These are phyloP conservation scores for Aureobasidium sp. DNA, from an alignment of 2,329 filamentous ascomycete genomes.

Conservation along the genomic window DNA sequence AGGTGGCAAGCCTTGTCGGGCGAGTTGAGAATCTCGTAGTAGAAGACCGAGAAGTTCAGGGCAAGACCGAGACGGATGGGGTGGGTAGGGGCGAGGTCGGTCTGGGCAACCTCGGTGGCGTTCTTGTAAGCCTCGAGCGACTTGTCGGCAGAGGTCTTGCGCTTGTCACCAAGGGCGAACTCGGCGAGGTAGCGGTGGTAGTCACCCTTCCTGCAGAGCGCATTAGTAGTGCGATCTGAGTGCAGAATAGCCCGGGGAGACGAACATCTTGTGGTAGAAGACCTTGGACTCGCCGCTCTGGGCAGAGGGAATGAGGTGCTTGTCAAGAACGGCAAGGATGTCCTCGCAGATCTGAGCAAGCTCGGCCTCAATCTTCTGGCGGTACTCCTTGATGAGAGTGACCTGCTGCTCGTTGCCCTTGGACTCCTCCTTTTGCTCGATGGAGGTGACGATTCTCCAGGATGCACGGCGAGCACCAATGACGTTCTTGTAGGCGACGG, in stretches of 20 bases:
- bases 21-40: conserved; percentile 99
- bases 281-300: conserved; percentile 97
- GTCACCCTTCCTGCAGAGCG: conserved; percentile 78
- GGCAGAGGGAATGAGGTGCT: conserved; percentile 89
- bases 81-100: conserved; percentile 83
- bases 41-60: conserved; percentile 97
- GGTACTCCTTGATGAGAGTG: conserved; percentile 91
- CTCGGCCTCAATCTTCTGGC: conserved; percentile 95
- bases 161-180: conserved; percentile 89
- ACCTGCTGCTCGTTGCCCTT: conserved; percentile 95
- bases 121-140: conserved; percentile 96
- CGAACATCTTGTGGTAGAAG: conserved; percentile 99
- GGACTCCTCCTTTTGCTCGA: conserved; percentile 99
- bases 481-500: conserved; percentile 98
- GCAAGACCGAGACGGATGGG: conserved; percentile 88
- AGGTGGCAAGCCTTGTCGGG: conserved; percentile 97
- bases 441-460: conserved; percentile 97
- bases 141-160: conserved; percentile 89
- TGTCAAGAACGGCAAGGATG: conserved; percentile 88
- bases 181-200: conserved; percentile 99
- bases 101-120: conserved; percentile 83
- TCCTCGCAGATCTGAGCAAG: conserved; percentile 97
- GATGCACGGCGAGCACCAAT: conserved; percentile 94
- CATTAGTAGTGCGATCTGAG: background rate
- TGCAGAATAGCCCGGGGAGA: conserved; percentile 17